Conservation (phyloP, 2,329 filamentous ascomycete species). For the Penicillium corylophilum region DNA sequence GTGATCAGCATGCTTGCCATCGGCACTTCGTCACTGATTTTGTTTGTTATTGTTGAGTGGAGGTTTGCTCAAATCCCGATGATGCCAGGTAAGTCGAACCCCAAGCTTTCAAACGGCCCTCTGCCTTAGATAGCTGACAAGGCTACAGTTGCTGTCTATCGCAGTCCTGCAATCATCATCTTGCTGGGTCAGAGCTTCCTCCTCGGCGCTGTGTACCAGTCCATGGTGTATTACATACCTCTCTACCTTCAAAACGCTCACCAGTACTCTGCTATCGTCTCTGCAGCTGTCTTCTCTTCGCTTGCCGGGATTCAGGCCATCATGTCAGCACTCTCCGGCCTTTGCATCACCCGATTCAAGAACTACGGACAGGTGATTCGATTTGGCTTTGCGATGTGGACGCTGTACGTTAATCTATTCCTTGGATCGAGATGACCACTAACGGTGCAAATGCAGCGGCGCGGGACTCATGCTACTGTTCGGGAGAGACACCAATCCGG, state of each 20-base stretch:
- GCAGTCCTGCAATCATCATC: constrained; percentile 50
- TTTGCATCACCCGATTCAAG: constrained; percentile 56
- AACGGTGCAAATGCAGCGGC: neutral
- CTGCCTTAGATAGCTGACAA: constrained; percentile 1
- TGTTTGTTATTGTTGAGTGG: constrained; percentile 56
- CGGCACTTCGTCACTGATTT: constrained; percentile 45
- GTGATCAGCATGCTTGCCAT: constrained; percentile 58
- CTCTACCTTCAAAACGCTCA: constrained; percentile 60
- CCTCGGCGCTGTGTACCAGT: constrained; percentile 58
- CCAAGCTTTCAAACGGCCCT: neutral
- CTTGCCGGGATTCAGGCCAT: constrained; percentile 47
- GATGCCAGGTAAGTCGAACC: constrained; percentile 45
- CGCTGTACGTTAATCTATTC: constrained; percentile 32
- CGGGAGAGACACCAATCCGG: neutral
- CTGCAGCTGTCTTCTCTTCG: constrained; percentile 51
- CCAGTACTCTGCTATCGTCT: constrained; percentile 41
- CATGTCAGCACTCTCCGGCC: constrained; percentile 44
- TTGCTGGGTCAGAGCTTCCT: constrained; percentile 60
- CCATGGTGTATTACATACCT: constrained; percentile 59
- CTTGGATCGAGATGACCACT: neutral
- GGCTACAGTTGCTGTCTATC: constrained; percentile 48
- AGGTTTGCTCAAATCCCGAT: constrained; percentile 56
- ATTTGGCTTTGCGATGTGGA: constrained; percentile 44
- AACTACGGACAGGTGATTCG: constrained; percentile 60
- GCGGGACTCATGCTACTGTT: neutral